A percentile compares a stretch with the other conserved stretches of the same genome.
Conservation (phyloP, 208 protist species). For the Vickermania ingenoplastis region DNA sequence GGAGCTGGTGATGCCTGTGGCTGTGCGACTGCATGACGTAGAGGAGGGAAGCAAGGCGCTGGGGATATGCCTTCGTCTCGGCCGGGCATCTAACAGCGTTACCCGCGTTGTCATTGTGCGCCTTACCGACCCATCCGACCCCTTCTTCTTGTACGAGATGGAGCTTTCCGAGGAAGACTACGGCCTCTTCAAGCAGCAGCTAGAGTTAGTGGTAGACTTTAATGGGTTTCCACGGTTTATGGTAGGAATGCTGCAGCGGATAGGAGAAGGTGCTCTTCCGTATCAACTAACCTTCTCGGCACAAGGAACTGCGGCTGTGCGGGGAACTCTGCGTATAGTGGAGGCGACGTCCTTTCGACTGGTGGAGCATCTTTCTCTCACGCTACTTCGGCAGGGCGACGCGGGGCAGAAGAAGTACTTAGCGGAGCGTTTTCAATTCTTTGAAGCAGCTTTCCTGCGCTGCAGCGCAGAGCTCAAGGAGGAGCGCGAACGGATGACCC, state of each 20-base stretch:
- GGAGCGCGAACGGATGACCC: constrained; percentile 9
- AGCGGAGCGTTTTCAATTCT: constrained; percentile 72
- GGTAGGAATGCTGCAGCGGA: constrained; percentile 46
- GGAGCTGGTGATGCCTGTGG: constrained; percentile 29
- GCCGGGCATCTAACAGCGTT: constrained; percentile 28
- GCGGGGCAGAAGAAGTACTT: constrained; percentile 76
- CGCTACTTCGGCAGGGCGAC: constrained; percentile 69
- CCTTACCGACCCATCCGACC: constrained; percentile 65
- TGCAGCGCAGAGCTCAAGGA: constrained; percentile 10
- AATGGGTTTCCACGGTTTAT: constrained; percentile 69
- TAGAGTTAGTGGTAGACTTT: constrained; percentile 81
- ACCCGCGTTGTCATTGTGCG: constrained; percentile 41
- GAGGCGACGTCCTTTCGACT: constrained; percentile 68
- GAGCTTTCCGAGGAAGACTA: constrained; percentile 83
- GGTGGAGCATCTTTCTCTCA: constrained; percentile 75
- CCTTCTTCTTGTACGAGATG: constrained; percentile 80
- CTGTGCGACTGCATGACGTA: constrained; percentile 18
- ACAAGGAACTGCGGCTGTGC: constrained; percentile 2
- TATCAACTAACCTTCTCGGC: constrained; percentile 30
- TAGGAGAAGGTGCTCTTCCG: constrained; percentile 37
- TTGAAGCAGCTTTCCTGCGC: constrained; percentile 24
- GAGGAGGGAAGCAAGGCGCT: constrained; percentile 26
- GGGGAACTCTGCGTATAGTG: constrained; percentile 60
- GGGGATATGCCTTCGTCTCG: constrained; percentile 24
- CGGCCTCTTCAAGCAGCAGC: constrained; percentile 54